Evolutionary conservation across 441 rosid genomes (phyloP).

Genomic region (Metrosideros polymorpha): DNA sequence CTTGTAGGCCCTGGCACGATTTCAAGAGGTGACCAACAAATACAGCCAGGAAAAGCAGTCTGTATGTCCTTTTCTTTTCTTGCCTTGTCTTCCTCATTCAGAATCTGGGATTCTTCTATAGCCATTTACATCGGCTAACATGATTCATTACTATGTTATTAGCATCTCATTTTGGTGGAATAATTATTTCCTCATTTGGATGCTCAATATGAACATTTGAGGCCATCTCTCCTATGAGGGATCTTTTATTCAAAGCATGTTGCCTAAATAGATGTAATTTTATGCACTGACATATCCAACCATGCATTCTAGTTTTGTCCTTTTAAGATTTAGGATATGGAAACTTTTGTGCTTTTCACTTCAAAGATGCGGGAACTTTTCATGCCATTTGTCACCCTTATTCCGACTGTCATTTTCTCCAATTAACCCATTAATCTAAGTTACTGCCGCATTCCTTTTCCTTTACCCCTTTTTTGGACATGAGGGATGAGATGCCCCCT

Average conservation of each 20-base stretch:
- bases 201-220: background rate
- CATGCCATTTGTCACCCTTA: background rate
- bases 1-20: conserved; percentile 82
- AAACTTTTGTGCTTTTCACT: background rate
- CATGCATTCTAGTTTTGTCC: background rate
- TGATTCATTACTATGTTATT: background rate
- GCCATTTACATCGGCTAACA: background rate
- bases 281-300: background rate
- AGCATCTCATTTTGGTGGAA: background rate
- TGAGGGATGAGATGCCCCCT: background rate
- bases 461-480: background rate
- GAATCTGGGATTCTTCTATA: background rate
- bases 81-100: background rate
- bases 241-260: background rate
- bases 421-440: background rate
- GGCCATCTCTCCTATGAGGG: background rate
- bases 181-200: background rate
- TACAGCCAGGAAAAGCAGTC: conserved; percentile 88
- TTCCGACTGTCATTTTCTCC: background rate
- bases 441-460: background rate
- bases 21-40: conserved; percentile 90
- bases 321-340: background rate
- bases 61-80: conserved; percentile 27
- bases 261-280: background rate
- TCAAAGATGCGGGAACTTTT: background rate